phyloP scores from a whole-genome alignment of 345 rosid species.

The Hirschfeldia incana region DNA sequence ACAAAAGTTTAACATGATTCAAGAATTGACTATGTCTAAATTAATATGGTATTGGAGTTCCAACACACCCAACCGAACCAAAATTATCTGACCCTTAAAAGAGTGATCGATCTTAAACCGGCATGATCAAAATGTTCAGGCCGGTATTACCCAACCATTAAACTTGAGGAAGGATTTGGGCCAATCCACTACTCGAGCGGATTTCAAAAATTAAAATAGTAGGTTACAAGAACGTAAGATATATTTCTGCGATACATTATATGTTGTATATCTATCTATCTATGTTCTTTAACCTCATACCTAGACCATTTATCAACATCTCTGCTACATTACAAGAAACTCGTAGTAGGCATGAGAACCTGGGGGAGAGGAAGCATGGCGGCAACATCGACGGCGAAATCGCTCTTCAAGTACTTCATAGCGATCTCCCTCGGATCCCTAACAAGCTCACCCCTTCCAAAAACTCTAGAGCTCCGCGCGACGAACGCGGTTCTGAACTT shows the following conservation, averaged over 20 bases:
- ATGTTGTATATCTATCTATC: background rate
- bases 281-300: background rate
- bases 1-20: background rate
- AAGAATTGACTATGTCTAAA: too few species aligned
- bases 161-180: background rate
- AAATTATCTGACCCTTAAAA: background rate
- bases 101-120: background rate
- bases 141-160: background rate
- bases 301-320: background rate
- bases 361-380: slow-evolving; percentile 89
- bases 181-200: too few species aligned
- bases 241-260: background rate
- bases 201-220: background rate
- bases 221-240: background rate
- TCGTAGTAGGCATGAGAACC: slow-evolving; percentile 32
- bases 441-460: slow-evolving; percentile 87
- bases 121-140: too few species aligned
- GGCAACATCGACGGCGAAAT: slow-evolving; percentile 74
- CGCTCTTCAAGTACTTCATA: slow-evolving; percentile 59
- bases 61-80: background rate
- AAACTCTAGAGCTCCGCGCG: slow-evolving; percentile 70
- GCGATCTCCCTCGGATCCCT: slow-evolving; percentile 79
- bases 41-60: background rate
- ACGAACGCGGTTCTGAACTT: slow-evolving; percentile 86
- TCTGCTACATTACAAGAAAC: background rate